A percentile compares a stretch with the other conserved stretches of the same genome.
phyloP scores from a whole-genome alignment of 805 yeast genomes.

The Torulaspora quercuum region DNA sequence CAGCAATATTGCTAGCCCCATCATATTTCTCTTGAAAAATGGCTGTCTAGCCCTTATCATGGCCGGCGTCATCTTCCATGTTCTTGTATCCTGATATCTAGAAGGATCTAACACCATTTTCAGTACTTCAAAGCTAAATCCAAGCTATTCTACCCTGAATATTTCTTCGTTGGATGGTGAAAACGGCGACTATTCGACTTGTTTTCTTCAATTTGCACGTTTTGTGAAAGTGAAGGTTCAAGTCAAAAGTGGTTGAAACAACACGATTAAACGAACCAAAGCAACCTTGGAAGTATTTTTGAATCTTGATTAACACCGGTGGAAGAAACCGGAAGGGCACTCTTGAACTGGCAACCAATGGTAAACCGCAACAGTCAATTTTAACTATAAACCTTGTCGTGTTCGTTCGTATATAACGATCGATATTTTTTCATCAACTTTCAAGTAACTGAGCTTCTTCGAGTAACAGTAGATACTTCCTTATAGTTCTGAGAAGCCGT shows the following conservation, averaged over 20 bases:
- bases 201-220: too few relatives aligned
- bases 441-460: too few relatives aligned
- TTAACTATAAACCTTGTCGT: too few relatives aligned
- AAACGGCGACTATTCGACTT: too few relatives aligned
- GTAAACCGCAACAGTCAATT: too few relatives aligned
- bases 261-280: not conserved
- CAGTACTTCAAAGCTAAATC: not conserved
- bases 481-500: too few relatives aligned
- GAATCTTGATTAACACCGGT: not conserved
- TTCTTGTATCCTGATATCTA: constrained; percentile 58
- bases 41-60: constrained; percentile 87
- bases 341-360: not conserved
- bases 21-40: constrained; percentile 72
- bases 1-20: constrained; percentile 54
- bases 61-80: constrained; percentile 90
- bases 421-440: too few relatives aligned
- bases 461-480: too few relatives aligned
- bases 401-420: too few relatives aligned
- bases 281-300: not conserved
- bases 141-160: not conserved
- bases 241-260: constrained; percentile 1
- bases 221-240: too few relatives aligned
- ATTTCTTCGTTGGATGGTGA: not conserved
- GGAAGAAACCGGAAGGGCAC: too few relatives aligned
- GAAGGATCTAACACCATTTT: constrained; percentile 38